A percentile compares a stretch with the other conserved stretches of the same genome.
phyloP scores from a whole-genome alignment of 306 rosid species.

The Erythrophleum fordii region DNA sequence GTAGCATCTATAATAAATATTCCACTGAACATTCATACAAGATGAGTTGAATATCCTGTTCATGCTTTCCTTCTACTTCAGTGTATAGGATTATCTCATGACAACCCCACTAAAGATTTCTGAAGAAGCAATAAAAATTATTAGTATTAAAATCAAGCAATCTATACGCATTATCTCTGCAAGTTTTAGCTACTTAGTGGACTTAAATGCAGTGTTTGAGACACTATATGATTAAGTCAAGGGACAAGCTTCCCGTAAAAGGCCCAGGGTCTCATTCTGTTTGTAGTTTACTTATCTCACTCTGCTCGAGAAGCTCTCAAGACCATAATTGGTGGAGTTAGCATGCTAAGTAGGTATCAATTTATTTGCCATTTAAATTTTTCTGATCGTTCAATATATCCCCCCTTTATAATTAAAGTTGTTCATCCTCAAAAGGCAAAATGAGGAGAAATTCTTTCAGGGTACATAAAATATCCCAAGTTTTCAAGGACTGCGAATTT shows the following conservation, averaged over 20 bases:
- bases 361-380: background rate
- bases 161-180: too few species aligned
- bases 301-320: conserved; percentile 2
- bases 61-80: conserved; percentile 7
- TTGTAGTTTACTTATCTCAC: background rate
- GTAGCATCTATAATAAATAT: background rate
- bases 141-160: background rate
- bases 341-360: background rate
- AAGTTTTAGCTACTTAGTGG: background rate
- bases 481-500: background rate
- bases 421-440: background rate
- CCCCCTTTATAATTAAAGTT: conserved; percentile 1
- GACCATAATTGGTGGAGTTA: conserved; percentile 2
- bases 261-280: background rate
- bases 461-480: background rate
- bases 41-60: background rate
- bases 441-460: background rate
- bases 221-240: background rate
- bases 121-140: background rate
- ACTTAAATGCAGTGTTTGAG: conserved; percentile 1
- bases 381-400: background rate
- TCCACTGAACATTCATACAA: background rate
- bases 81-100: background rate
- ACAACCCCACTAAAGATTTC: background rate
- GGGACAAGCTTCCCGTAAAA: background rate